Conservation (phyloP, 139 green algal species). For the Closterium sp. region DNA sequence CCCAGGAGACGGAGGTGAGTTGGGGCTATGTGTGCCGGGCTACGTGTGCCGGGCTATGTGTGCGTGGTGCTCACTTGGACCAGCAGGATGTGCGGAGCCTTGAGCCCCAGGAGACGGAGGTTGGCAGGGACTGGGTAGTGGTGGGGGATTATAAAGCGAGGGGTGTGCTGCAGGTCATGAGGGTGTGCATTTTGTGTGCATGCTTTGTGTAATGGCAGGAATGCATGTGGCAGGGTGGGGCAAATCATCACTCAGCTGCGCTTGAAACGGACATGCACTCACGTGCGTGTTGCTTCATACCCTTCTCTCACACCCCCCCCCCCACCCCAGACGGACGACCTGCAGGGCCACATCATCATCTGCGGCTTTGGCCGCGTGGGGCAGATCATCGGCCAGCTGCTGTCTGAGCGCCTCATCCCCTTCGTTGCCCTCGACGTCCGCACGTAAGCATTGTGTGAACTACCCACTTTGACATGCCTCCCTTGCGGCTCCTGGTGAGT, state of each 20-base stretch:
- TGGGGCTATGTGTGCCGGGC: neutral
- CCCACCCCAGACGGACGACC: constrained; percentile 65
- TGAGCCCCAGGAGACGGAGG: constrained; percentile 72
- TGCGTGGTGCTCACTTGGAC: constrained; percentile 68
- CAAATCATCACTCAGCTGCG: no score
- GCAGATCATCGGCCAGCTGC: constrained; percentile 81
- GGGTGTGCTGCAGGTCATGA: no score
- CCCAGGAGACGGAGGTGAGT: constrained; percentile 67
- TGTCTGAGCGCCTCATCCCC: constrained; percentile 91
- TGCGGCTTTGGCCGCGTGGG: constrained; percentile 79
- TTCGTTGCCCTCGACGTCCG: constrained; percentile 94
- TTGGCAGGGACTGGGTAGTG: no score
- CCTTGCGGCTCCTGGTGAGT: no score
- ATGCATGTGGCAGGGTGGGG: no score
- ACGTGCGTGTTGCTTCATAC: no score
- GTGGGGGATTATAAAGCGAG: no score
- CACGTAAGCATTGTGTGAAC: constrained; percentile 43
- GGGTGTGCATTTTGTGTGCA: no score
- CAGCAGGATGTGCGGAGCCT: constrained; percentile 72
- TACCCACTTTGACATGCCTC: no score
- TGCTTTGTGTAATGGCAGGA: no score
- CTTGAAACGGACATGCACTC: no score
- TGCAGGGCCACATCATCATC: constrained; percentile 93
- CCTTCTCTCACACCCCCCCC: no score
- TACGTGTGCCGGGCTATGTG: neutral